These are phyloP conservation scores for Puccinellia tenuiflora DNA, from an alignment of 176 grass and related monocot genomes.

Conservation along the genomic window DNA sequence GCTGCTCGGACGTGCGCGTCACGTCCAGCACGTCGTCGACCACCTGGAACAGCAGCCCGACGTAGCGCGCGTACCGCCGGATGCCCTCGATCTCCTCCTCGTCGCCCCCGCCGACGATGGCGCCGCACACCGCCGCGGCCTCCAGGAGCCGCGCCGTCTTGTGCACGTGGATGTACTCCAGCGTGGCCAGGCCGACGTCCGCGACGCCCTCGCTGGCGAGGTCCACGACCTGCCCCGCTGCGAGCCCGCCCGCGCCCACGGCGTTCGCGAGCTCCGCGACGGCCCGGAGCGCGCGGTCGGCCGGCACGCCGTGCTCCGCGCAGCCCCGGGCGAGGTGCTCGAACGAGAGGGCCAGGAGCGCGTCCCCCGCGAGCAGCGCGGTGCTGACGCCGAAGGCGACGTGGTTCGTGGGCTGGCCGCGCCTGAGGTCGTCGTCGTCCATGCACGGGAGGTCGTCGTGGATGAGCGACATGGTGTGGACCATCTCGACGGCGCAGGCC, in stretches of 20 bases:
- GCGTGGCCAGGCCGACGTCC: not conserved
- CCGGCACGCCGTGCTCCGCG: not conserved
- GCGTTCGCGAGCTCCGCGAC: not conserved
- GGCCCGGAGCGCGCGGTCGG: not conserved
- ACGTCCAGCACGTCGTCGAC: constrained; percentile 9
- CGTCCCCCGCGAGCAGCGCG: not conserved
- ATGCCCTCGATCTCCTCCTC: not conserved
- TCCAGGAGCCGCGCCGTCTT: not conserved
- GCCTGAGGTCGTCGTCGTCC: constrained; percentile 8
- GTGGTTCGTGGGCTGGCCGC: not conserved
- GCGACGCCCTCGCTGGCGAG: not conserved
- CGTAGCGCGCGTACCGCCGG: not conserved
- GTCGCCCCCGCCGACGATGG: not conserved
- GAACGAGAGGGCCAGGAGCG: not conserved
- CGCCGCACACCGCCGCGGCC: not conserved
- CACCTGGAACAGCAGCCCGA: constrained; percentile 2
- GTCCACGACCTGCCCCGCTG: not conserved
- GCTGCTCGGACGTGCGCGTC: not conserved
- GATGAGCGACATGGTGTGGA: constrained; percentile 16
- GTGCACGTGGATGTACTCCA: constrained; percentile 10
- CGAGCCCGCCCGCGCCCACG: not conserved
- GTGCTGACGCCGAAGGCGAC: constrained; percentile 3
- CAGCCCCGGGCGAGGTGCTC: not conserved
- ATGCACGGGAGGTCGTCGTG: constrained; percentile 15
- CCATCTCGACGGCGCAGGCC: constrained; percentile 16